A percentile compares a stretch with the other conserved stretches of the same genome.
phyloP scores from a whole-genome alignment of 2,329 filamentous ascomycete genomes.

The Neofusicoccum cordaticola region DNA sequence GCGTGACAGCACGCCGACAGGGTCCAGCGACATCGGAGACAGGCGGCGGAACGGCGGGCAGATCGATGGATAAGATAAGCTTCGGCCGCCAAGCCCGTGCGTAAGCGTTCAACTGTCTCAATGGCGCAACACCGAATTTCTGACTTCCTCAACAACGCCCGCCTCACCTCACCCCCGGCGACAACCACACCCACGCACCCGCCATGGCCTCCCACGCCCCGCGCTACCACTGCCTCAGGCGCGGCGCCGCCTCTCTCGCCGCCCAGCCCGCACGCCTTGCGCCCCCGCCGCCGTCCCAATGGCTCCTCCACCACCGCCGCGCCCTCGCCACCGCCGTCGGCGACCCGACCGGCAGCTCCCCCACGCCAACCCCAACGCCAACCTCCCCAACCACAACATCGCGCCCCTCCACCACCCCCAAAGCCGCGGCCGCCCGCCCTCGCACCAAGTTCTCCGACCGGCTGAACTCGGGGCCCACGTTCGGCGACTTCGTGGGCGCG shows the following conservation, averaged over 20 bases:
- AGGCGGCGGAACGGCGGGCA: neutral
- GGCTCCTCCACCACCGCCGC: neutral
- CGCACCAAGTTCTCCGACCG: conserved; percentile 60
- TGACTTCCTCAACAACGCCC: neutral
- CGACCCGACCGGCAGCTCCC: neutral
- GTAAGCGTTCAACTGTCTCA: neutral
- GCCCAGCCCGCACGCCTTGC: neutral
- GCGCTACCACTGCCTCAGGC: neutral
- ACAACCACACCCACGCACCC: neutral
- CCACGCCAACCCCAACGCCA: neutral
- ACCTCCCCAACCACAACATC: conserved; percentile 8
- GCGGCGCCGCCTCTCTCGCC: neutral
- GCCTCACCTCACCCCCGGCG: neutral
- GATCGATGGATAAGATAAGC: conserved; percentile 2
- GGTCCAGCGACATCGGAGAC: conserved; percentile 10
- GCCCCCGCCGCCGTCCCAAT: neutral
- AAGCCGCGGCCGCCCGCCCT: conserved; percentile 30
- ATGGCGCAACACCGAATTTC: neutral
- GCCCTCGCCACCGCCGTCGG: conserved; percentile 14
- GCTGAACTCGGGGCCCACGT: conserved; percentile 63
- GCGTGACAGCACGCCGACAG: neutral
- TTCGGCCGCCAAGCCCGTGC: conserved; percentile 5
- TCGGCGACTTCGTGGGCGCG: conserved; percentile 58
- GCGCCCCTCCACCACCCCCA: conserved; percentile 27
- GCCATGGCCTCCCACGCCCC: neutral